Base-by-base conservation (phyloP, 106 monocot genomes). In the Acorus gramineus region DNA sequence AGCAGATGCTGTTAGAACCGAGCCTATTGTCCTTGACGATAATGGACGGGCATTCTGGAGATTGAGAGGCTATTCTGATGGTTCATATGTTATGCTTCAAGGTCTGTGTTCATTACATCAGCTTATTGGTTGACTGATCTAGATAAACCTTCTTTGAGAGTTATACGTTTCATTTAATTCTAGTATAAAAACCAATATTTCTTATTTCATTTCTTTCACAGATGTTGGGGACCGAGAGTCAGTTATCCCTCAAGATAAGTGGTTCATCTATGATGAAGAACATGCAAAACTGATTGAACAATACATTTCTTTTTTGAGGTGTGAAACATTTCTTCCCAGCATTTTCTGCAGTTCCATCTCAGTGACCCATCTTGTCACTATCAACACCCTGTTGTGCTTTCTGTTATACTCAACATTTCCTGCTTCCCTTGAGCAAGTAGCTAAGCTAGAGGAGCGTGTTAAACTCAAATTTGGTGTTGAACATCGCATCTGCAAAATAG, bases 181-280 rank as follows among this genome's bases (percentile, higher is more conserved):
- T 28, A 28, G 28, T 28, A 28, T 28, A 28, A 28, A 28, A 28
- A 28, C 28, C 28, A 28, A 28, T 28, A 28, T 28, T 28, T 28
- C 28, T 28, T 28, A 28, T 28, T 28, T 28, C 28, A 28, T 28
- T 28, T 28, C 28, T 28, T 28, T 28, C 28, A 28, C 71, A 85
- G 84, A 80, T 59, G 14, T 74, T 59, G 74, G 58, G 11, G 67
- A 64, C 4, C 68, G 69, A 77, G 73, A 73, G 42, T 51, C 9
- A 10, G n/a, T 53, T 69, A 11, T 47, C 42, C 56, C 57, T 62
- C 42, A 71, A 55, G 84, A 85, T 58, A 77, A 63, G 52, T 85
- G 84, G 84, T 73, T 77, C 62, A 11, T 53, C 11, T 80, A 70
- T 74, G 73, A 73, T 55, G 70, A 73, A 49, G 77, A 80, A 46